Conservation (phyloP, 78 protist species). For the Dictyostelium firmibasis region DNA sequence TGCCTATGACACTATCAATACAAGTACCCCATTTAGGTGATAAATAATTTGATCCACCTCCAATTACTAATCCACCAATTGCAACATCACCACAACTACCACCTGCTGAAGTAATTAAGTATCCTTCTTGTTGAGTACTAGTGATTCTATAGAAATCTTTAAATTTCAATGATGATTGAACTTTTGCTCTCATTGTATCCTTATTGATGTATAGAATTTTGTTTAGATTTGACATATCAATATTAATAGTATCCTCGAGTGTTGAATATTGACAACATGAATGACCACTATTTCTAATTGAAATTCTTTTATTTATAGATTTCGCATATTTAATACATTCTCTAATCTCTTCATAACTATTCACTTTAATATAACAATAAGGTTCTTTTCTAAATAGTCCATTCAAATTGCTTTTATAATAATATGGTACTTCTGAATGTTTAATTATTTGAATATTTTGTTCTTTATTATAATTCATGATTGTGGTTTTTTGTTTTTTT, state of each 20-base stretch:
- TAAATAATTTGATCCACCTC: slow-evolving; percentile 48
- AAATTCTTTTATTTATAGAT: neutral
- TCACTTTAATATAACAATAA: neutral
- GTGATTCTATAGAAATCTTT: neutral
- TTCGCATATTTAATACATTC: neutral
- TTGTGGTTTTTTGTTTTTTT: neutral
- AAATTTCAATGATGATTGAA: neutral
- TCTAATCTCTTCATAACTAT: neutral
- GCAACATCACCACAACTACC: slow-evolving; percentile 39
- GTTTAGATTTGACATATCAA: slow-evolving; percentile 43
- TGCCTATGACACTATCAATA: neutral
- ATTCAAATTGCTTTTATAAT: neutral
- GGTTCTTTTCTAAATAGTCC: neutral
- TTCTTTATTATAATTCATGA: neutral
- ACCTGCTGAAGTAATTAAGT: slow-evolving; percentile 8
- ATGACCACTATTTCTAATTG: slow-evolving; percentile 44
- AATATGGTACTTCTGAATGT: neutral
- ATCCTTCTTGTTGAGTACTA: neutral
- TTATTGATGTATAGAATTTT: neutral
- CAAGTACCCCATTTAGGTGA: neutral
- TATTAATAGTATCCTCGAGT: neutral
- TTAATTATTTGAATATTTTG: neutral
- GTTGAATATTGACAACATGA: neutral
- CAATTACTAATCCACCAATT: slow-evolving; percentile 11
- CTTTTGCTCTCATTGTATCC: neutral